Base-by-base conservation (phyloP, 2,329 filamentous ascomycete species). In the Cladosporium sphaerospermum region DNA sequence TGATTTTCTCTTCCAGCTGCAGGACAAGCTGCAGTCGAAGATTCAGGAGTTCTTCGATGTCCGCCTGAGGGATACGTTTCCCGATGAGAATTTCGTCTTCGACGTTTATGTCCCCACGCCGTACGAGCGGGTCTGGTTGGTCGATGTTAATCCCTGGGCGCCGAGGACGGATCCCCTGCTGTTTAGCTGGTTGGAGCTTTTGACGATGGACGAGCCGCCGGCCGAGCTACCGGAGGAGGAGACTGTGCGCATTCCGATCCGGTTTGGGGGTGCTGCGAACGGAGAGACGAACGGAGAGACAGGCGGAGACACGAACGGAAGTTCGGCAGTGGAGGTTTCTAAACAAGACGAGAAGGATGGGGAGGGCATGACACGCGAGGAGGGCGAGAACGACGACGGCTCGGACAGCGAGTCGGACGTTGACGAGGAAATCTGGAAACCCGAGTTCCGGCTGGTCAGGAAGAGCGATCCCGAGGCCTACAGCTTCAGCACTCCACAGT, bases 101-200 rank as follows among this genome's bases (percentile, higher is more conserved):
- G 93, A 99, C 66, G 85, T 96, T 41, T 97, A 99, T 65, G 80
- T 99, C 1, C 91, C 92, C 63, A 75, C 80, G 64, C 70, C 86
- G 1, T 80, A 95, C 52, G 82, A 88, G 45, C 79, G 82, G 45
- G 88, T 95, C 2, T 87, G 90, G 74, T 75, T 99, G 9, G 85
- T 99, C 45, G 93, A 99, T 67, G 87, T 99, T 64, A 97, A 97
- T 64, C 89, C 93, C 0, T 99, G 92, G 89, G 92, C 92, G 1
- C 81, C 83, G 40, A 78, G 89, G 56, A 99, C 93, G 0, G 93
- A 99, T 72, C 86, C 88, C 4, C 71, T 97, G 42, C 76, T 96
- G 1, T 99, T 96, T 67, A 85, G 84, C 41, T 99, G 93, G 93
- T 68, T 86, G 56, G 92, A 97, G 72, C 77, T 99, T 39, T 75